phyloP scores from a whole-genome alignment of 345 rosid genomes.

The Bruguiera sexangula region DNA sequence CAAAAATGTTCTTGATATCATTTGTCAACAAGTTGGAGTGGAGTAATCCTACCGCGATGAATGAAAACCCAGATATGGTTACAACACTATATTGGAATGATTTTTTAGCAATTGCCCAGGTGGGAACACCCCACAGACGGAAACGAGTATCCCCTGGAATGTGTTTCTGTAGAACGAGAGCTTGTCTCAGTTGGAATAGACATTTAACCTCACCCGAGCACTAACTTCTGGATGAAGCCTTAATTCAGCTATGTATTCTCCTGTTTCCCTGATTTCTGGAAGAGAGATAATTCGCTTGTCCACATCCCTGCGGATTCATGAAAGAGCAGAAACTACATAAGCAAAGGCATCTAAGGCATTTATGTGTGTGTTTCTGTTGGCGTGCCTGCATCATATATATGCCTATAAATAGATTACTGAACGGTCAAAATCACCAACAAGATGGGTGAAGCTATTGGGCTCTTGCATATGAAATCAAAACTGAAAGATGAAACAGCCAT shows the following conservation, averaged over 20 bases:
- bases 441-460: no score
- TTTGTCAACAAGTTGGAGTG: not conserved
- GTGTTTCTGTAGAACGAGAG: not conserved
- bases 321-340: conserved; percentile 10
- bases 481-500: no score
- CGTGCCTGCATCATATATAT: no score
- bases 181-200: conserved; percentile 57
- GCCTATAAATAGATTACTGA: no score
- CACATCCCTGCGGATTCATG: conserved; percentile 58
- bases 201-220: conserved; percentile 72
- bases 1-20: not conserved
- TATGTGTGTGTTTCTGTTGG: not conserved
- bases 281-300: conserved; percentile 72
- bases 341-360: not conserved
- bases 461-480: no score
- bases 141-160: no score
- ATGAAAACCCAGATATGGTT: not conserved
- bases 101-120: no score
- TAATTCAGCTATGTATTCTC: conserved; percentile 84
- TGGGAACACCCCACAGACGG: no score
- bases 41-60: not conserved
- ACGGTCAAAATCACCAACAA: no score
- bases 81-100: no score
- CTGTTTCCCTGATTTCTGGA: conserved; percentile 91
- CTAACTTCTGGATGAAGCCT: conserved; percentile 95